phyloP scores from a whole-genome alignment of 2,329 filamentous ascomycete genomes.

The Alternaria brassicicola region DNA sequence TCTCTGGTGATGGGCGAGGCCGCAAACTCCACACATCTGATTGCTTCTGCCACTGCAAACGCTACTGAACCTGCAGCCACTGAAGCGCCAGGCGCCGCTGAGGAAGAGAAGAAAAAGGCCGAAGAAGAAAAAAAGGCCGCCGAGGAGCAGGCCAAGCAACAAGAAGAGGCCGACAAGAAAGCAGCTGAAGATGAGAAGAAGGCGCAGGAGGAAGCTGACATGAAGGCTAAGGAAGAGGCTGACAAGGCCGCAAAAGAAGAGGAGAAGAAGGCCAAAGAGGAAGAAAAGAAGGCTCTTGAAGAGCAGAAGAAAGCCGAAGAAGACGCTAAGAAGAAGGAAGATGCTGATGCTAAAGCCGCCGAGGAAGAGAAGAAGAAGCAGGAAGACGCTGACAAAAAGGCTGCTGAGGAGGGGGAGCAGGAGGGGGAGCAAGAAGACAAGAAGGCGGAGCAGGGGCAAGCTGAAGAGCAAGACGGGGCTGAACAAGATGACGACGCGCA shows the following conservation, averaged over 20 bases:
- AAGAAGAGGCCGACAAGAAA: neutral
- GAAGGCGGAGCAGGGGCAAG: slow-evolving; percentile 2
- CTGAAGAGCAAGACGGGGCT: neutral
- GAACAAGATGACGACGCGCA: neutral
- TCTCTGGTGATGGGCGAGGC: slow-evolving; percentile 12
- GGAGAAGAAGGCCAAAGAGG: neutral
- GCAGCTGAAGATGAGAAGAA: slow-evolving; percentile 1
- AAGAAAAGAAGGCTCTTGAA: neutral
- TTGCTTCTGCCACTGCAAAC: neutral
- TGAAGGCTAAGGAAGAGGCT: neutral
- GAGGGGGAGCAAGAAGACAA: slow-evolving; percentile 4
- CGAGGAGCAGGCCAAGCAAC: neutral
- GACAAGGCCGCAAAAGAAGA: neutral
- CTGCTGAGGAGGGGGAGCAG: slow-evolving; percentile 2
- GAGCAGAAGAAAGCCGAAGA: neutral
- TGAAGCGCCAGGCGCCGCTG: neutral
- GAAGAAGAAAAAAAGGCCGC: neutral
- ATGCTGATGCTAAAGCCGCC: neutral
- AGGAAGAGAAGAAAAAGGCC: neutral
- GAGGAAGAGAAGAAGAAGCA: neutral
- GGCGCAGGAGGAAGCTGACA: neutral
- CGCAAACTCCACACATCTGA: neutral
- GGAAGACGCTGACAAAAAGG: slow-evolving; percentile 4
- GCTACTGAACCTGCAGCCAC: neutral
- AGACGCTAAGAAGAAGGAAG: neutral